phyloP scores from a whole-genome alignment of 2,329 filamentous ascomycete genomes.

The Ascocoryne sarcoides region DNA sequence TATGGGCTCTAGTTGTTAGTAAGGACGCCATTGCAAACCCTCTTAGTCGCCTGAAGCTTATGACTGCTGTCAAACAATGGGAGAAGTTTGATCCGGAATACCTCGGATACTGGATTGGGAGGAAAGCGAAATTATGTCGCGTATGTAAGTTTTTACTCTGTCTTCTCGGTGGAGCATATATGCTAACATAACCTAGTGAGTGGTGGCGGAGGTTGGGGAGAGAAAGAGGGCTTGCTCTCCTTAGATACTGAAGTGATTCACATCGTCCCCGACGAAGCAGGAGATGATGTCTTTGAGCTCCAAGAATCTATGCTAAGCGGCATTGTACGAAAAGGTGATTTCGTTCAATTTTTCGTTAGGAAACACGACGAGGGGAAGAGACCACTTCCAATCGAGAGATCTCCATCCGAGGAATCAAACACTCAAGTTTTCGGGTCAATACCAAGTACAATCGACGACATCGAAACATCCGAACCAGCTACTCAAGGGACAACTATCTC shows the following conservation, averaged over 20 bases:
- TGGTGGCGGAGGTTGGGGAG: conserved; percentile 77
- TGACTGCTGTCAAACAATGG: not conserved
- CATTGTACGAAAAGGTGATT: conserved; percentile 54
- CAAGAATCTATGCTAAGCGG: conserved; percentile 37
- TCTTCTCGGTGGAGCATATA: not conserved
- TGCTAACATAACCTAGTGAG: conserved; percentile 45
- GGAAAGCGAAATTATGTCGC: conserved; percentile 22
- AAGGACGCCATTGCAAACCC: conserved; percentile 12
- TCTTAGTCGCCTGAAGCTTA: not conserved
- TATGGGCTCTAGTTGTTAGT: conserved; percentile 67
- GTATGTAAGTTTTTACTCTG: conserved; percentile 22
- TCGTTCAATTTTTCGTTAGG: conserved; percentile 56
- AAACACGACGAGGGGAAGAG: no score
- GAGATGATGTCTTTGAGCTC: conserved; percentile 39
- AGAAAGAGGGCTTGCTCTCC: conserved; percentile 69
- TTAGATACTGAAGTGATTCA: conserved; percentile 61
- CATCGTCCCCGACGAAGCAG: conserved; percentile 40
- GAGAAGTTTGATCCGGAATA: conserved; percentile 1
- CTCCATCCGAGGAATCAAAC: not conserved
- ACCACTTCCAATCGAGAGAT: no score
- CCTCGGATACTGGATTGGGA: conserved; percentile 16
- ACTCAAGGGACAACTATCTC: not conserved
- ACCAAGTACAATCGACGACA: conserved; percentile 25
- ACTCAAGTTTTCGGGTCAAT: conserved; percentile 21
- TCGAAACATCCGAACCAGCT: conserved; percentile 3